Evolutionary conservation across 805 yeast genomes (phyloP).

Genomic region (Starmerella powellii): DNA sequence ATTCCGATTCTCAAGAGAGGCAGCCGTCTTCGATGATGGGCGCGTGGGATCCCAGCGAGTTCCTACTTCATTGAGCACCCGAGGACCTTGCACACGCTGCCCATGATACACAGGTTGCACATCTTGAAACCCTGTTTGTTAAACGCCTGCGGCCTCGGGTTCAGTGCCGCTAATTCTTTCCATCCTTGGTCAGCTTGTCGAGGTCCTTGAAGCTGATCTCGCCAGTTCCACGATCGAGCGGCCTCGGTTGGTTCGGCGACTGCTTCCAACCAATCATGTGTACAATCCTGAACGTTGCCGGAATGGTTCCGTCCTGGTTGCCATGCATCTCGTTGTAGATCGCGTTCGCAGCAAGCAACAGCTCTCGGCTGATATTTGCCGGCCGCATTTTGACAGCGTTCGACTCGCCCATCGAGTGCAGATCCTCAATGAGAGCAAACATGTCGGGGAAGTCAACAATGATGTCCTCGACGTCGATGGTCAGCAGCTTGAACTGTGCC

Average conservation of each 20-base stretch:
- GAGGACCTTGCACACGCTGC: too few relatives aligned
- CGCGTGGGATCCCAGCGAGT: too few relatives aligned
- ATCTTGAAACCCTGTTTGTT: too few relatives aligned
- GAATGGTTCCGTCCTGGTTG: constrained; percentile 47
- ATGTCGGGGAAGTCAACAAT: constrained; percentile 68
- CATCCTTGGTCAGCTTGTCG: not conserved
- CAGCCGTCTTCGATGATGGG: too few relatives aligned
- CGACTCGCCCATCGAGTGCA: constrained; percentile 75
- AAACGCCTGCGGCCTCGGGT: too few relatives aligned
- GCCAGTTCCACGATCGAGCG: constrained; percentile 61
- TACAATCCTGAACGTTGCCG: constrained; percentile 67
- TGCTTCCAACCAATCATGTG: constrained; percentile 87
- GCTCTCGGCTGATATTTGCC: constrained; percentile 42
- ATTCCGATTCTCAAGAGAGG: too few relatives aligned
- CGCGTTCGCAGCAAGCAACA: constrained; percentile 62
- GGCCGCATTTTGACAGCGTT: constrained; percentile 43
- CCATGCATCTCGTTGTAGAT: constrained; percentile 65
- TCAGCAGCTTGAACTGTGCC: constrained; percentile 68
- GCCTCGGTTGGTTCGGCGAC: constrained; percentile 55
- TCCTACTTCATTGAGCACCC: too few relatives aligned
- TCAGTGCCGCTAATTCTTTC: too few relatives aligned
- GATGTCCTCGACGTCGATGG: constrained; percentile 74
- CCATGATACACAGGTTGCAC: too few relatives aligned
- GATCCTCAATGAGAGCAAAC: constrained; percentile 52
- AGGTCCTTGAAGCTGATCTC: constrained; percentile 56